These are phyloP conservation scores for Apiospora pterosperma DNA, from an alignment of 2,329 filamentous ascomycete species.

Conservation along the genomic window DNA sequence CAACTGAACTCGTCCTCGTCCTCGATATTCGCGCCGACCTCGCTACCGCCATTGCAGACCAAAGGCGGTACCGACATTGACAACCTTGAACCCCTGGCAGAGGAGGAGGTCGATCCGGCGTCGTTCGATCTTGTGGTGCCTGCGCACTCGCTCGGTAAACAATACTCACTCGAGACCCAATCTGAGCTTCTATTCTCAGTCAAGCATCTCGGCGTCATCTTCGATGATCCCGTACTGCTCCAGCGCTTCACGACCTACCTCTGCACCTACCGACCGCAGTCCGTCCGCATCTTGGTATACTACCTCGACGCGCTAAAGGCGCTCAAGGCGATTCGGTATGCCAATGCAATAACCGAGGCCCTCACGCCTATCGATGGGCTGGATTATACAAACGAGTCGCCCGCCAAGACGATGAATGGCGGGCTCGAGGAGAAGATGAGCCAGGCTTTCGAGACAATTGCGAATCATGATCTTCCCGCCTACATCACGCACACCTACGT, in stretches of 20 bases:
- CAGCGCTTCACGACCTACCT: constrained; percentile 67
- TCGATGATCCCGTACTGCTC: constrained; percentile 59
- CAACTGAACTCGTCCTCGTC: constrained; percentile 24
- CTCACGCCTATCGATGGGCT: constrained; percentile 53
- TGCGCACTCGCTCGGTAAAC: constrained; percentile 25
- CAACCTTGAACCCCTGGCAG: constrained; percentile 31
- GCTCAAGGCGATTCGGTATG: constrained; percentile 65
- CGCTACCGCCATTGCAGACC: constrained; percentile 21
- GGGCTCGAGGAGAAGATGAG: constrained; percentile 60
- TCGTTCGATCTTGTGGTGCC: constrained; percentile 44
- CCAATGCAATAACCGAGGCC: constrained; percentile 63
- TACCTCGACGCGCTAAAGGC: constrained; percentile 72
- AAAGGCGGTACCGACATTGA: constrained; percentile 23
- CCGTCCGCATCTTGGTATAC: constrained; percentile 64
- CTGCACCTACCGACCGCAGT: constrained; percentile 54
- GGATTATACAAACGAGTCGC: constrained; percentile 49
- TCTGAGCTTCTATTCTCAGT: constrained; percentile 64
- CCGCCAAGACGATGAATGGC: constrained; percentile 52
- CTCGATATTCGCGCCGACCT: constrained; percentile 13
- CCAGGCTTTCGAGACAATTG: constrained; percentile 62
- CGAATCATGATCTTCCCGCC: constrained; percentile 66
- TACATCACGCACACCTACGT: constrained; percentile 69
- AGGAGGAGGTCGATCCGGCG: constrained; percentile 33
- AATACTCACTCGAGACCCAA: constrained; percentile 59
- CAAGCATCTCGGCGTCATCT: constrained; percentile 63